Evolutionary conservation across 352 stramenopile genomes (phyloP).

Genomic region (Phytophthora pseudosyringae): DNA sequence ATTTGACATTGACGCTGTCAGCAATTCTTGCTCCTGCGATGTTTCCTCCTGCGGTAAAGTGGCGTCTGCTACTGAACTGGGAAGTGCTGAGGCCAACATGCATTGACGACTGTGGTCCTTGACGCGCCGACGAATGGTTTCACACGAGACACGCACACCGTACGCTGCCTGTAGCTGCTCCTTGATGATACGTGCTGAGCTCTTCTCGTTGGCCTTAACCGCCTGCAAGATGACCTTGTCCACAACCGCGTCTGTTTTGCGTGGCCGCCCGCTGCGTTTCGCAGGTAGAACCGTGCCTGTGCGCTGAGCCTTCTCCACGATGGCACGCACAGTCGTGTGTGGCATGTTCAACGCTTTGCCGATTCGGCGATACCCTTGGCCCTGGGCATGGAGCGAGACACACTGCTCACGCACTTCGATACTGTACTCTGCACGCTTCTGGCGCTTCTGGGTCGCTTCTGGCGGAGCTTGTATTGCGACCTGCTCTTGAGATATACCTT

Average conservation of each 20-base stretch:
- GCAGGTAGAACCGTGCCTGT: constrained; percentile 57
- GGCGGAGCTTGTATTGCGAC: not conserved
- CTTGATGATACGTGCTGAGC: constrained; percentile 66
- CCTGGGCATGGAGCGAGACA: constrained; percentile 56
- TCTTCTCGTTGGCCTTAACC: constrained; percentile 62
- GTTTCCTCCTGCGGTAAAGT: not conserved
- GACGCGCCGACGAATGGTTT: constrained; percentile 72
- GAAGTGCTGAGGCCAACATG: not conserved
- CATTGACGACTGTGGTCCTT: constrained; percentile 62
- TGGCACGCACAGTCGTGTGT: constrained; percentile 74
- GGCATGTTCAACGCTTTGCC: constrained; percentile 67
- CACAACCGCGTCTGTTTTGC: constrained; percentile 70
- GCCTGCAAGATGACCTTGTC: constrained; percentile 73
- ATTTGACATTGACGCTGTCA: not conserved
- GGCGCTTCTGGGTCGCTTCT: constrained; percentile 11
- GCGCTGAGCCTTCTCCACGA: constrained; percentile 67
- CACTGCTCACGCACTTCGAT: constrained; percentile 62
- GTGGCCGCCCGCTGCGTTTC: constrained; percentile 60
- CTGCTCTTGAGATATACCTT: not conserved
- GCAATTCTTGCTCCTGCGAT: not conserved
- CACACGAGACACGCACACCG: constrained; percentile 66
- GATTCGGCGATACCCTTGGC: constrained; percentile 67
- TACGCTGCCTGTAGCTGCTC: constrained; percentile 53
- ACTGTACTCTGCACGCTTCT: constrained; percentile 66
- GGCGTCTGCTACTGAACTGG: not conserved